Conservation (phyloP, 306 rosid species). For the Cucumis hystrix region DNA sequence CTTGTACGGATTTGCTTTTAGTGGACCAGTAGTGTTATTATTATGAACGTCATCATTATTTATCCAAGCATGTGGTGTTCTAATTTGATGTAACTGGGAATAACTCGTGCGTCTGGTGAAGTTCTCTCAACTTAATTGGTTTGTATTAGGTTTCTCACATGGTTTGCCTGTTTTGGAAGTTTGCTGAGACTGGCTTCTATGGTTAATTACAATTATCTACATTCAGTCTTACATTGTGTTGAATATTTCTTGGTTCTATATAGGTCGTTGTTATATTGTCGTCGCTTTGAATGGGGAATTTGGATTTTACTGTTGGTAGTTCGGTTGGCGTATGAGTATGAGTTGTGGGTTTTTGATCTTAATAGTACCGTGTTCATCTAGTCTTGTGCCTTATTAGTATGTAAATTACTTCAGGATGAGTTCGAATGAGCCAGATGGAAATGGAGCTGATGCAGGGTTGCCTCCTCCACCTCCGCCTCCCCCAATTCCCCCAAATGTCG, state of each 20-base stretch:
- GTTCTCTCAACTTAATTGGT: not conserved
- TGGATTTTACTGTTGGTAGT: not conserved
- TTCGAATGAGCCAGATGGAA: constrained; percentile 31
- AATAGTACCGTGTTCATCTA: not conserved
- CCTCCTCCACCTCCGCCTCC: constrained; percentile 97
- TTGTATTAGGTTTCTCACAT: not conserved
- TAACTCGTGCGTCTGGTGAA: not conserved
- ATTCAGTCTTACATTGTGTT: not conserved
- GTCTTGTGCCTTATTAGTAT: not conserved
- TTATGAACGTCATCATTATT: not conserved
- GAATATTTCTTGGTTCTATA: not conserved
- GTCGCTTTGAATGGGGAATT: not conserved
- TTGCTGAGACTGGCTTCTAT: too few species aligned
- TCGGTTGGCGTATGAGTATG: not conserved
- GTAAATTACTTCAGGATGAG: constrained; percentile 29
- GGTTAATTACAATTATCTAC: not conserved
- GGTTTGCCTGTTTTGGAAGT: not conserved
- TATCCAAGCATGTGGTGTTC: too few species aligned
- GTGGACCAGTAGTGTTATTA: not conserved
- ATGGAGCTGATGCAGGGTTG: constrained; percentile 19
- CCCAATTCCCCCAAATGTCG: constrained; percentile 47
- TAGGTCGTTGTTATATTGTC: not conserved
- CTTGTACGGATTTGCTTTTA: not conserved
- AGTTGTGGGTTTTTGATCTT: not conserved
- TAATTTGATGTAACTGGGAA: not conserved